Conservation (phyloP, 2,329 filamentous ascomycete genomes). For the Alternaria gansuensis region DNA sequence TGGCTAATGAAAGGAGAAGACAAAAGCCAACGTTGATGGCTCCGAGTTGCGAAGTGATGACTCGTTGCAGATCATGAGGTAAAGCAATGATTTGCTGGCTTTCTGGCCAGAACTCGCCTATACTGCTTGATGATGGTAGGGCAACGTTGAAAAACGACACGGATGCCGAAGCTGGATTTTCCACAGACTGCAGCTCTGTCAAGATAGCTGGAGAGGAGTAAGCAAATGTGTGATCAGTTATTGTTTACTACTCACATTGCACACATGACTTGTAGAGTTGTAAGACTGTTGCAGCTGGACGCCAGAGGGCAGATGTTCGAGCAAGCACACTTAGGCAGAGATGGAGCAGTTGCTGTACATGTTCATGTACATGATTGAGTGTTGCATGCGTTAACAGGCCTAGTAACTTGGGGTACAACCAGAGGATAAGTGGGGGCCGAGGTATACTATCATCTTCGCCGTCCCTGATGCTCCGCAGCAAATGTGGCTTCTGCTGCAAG, state of each 20-base stretch:
- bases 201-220: slow-evolving; percentile 55
- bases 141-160: slow-evolving; percentile 36
- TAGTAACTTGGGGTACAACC: slow-evolving; percentile 64
- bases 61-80: slow-evolving; percentile 52
- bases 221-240: slow-evolving; percentile 1
- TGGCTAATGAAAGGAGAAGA: slow-evolving; percentile 35
- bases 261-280: slow-evolving; percentile 54
- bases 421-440: slow-evolving; percentile 61
- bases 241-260: slow-evolving; percentile 47
- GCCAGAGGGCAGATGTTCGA: slow-evolving; percentile 49
- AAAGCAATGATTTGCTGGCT: slow-evolving; percentile 54
- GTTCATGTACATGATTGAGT: slow-evolving; percentile 54
- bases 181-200: slow-evolving; percentile 51
- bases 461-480: slow-evolving; percentile 60
- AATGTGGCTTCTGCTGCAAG: slow-evolving; percentile 75
- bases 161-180: slow-evolving; percentile 25
- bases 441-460: slow-evolving; percentile 44
- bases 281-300: slow-evolving; percentile 45
- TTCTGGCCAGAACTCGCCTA: slow-evolving; percentile 51
- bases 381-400: slow-evolving; percentile 57
- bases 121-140: slow-evolving; percentile 54
- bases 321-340: slow-evolving; percentile 50
- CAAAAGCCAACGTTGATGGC: slow-evolving; percentile 42
- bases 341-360: slow-evolving; percentile 48
- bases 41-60: slow-evolving; percentile 34